Evolutionary conservation across 208 protist species (phyloP).

Genomic region (Crithidia thermophila): DNA sequence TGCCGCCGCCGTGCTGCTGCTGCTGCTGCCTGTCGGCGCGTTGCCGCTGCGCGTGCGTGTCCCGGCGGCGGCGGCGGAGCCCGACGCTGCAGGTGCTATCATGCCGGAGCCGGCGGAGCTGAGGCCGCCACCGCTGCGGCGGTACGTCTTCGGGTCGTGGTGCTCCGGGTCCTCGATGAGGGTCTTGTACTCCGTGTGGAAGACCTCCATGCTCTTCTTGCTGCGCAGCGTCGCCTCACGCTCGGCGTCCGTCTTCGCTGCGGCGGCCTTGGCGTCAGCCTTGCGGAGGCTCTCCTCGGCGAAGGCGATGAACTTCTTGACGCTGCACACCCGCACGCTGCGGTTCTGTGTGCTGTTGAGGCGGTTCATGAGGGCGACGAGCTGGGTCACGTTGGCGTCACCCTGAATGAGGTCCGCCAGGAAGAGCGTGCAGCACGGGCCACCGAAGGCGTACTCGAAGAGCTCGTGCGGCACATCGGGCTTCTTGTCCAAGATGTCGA

Average conservation of each 20-base stretch:
- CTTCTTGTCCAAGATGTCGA: constrained; percentile 52
- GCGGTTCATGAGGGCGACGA: constrained; percentile 44
- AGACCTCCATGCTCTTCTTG: constrained; percentile 63
- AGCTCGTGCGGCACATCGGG: constrained; percentile 47
- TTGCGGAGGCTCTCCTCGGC: constrained; percentile 52
- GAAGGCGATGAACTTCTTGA: constrained; percentile 61
- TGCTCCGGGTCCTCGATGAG: constrained; percentile 53
- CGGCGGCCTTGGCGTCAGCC: constrained; percentile 36
- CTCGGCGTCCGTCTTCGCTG: constrained; percentile 40
- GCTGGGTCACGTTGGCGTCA: constrained; percentile 26
- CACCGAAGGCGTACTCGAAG: constrained; percentile 67
- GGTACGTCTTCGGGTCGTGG: constrained; percentile 57
- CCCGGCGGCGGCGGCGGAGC: neutral
- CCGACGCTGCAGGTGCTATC: constrained; percentile 8
- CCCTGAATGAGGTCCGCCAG: constrained; percentile 50
- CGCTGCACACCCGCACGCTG: constrained; percentile 54
- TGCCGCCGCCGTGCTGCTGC: constrained; percentile 1
- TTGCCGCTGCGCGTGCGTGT: neutral
- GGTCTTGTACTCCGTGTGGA: constrained; percentile 60
- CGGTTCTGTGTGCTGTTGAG: constrained; percentile 43
- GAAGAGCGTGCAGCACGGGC: constrained; percentile 62
- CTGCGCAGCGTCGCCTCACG: constrained; percentile 36
- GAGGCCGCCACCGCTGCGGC: constrained; percentile 37
- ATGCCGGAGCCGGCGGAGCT: constrained; percentile 7
- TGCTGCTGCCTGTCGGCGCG: neutral